Evolutionary conservation across 2,329 filamentous ascomycete species (phyloP), one percentile per base, ranked within the genome.

Genomic region (Aspergillus awamori): DNA sequence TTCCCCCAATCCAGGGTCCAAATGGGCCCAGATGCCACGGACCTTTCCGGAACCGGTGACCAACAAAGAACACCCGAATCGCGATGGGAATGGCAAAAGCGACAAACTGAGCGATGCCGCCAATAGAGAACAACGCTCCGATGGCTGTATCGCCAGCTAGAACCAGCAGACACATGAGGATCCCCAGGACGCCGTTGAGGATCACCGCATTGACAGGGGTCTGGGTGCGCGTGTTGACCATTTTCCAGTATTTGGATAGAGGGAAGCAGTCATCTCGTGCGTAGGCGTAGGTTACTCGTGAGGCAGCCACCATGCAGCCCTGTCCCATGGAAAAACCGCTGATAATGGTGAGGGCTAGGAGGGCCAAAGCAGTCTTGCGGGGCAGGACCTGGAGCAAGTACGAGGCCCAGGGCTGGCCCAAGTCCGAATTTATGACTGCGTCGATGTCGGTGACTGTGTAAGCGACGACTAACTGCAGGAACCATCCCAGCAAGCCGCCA

Each of bases 291-390:
- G 87, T 89, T 48, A 90, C 88, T 52, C 89, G 83, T 22, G 85
- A 88, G 8, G 84, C 84, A 7, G 84, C 83, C 39, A 91, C 84
- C 86, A 90, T 90, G 71, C 87, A 89, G 1, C 87, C 89, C 72
- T 91, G 88, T 5, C 89, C 89, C 86, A 91, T 90, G 43, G 83
- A 86, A 70, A 90, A 91, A 2, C 87, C 85, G 60, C 87, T 88
- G 43, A 91, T 79, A 64, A 91, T 89, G 2, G 88, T 91, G 45
- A 91, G 74, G 0, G 83, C 77, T 11, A 91, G 83, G 54, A 90
- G 84, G 1, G 86, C 85, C 26, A 90, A 78, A 3, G 86, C 86
- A 1, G 83, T 80, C 57, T 84, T 85, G 59, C 84, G 79, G 0
- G 86, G 83, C 61, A 91, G 78, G 49, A 88, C 82, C 70, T 91